Evolutionary conservation across 495 filamentous ascomycete species (phyloP).

Genomic region (Xylaria sp.): DNA sequence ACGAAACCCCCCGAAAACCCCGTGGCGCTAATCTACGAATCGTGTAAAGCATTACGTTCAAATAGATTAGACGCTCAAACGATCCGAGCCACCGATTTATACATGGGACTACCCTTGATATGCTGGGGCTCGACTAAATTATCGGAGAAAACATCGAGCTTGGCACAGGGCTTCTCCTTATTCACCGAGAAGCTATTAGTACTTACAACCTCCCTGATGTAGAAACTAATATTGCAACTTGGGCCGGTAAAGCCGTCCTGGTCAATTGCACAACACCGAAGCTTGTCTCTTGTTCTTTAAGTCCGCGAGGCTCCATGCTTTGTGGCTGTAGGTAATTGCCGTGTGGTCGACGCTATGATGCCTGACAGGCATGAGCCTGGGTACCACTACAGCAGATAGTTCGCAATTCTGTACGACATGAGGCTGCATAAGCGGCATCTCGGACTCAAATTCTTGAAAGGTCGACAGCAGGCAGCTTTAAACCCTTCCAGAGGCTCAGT

Average conservation of each 20-base stretch:
- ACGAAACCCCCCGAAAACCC: neutral
- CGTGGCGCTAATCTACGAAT: neutral
- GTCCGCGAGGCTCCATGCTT: neutral
- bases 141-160: neutral
- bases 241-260: neutral
- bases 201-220: neutral
- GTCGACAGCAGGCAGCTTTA: neutral
- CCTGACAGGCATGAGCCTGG: neutral
- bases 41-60: neutral
- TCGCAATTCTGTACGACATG: neutral
- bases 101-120: neutral
- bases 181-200: neutral
- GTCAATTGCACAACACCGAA: neutral
- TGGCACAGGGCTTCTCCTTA: neutral
- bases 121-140: neutral
- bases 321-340: neutral
- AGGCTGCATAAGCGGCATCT: conserved; percentile 6
- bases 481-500: neutral
- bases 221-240: neutral
- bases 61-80: neutral
- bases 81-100: neutral
- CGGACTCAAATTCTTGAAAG: neutral
- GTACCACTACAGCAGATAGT: neutral
- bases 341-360: neutral
- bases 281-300: neutral